Conservation (phyloP, 2,329 filamentous ascomycete species). For the Ambrosiella xylebori region DNA sequence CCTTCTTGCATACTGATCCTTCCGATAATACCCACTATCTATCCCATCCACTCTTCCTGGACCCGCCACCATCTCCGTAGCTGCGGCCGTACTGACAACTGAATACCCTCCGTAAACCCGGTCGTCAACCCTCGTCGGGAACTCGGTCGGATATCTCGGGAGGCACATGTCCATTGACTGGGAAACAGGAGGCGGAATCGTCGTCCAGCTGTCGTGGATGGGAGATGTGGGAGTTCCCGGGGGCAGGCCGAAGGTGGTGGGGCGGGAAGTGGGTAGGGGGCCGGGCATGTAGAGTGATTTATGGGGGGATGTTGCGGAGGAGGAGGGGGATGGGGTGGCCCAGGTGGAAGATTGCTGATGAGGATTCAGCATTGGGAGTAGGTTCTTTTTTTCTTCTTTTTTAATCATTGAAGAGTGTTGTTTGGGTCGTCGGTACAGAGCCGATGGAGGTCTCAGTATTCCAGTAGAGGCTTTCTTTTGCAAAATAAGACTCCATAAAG, state of each 20-base stretch:
- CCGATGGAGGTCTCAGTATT: too few species aligned
- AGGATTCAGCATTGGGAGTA: background rate
- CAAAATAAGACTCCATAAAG: too few species aligned
- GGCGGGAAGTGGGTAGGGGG: background rate
- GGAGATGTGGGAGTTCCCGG: background rate
- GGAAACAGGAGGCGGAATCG: background rate
- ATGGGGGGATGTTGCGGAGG: background rate
- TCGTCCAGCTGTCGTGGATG: background rate
- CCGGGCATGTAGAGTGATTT: background rate
- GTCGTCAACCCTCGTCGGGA: too few species aligned
- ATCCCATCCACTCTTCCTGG: background rate
- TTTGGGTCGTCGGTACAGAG: background rate
- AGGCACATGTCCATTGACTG: background rate
- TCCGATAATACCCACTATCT: background rate
- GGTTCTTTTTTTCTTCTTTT: background rate
- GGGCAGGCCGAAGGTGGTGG: background rate
- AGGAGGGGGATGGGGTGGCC: constrained; percentile 1
- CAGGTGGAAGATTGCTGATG: constrained; percentile 1
- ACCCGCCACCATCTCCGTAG: background rate
- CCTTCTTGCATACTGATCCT: background rate
- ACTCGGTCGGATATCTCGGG: background rate
- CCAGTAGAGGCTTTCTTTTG: too few species aligned
- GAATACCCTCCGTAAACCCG: background rate
- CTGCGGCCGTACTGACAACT: background rate
- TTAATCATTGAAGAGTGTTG: background rate